Evolutionary conservation across 2,329 filamentous ascomycete genomes (phyloP).

Genomic region (Aspergillus nomiae): DNA sequence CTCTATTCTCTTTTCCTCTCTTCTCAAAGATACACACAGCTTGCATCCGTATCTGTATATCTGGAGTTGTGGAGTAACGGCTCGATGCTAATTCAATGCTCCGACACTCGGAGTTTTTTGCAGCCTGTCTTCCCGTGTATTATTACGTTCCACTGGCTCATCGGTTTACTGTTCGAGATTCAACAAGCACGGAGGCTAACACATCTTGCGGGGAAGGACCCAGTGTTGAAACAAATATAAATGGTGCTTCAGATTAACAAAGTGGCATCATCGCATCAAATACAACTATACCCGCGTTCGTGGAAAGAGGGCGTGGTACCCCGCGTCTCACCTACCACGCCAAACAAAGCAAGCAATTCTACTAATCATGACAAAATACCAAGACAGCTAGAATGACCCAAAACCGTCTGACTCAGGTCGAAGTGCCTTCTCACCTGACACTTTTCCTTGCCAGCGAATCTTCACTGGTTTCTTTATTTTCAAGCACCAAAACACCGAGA

Average conservation of each 20-base stretch:
- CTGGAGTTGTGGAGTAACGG: not conserved
- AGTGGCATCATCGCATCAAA: constrained; percentile 23
- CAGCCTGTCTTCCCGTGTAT: not conserved
- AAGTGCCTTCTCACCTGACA: constrained; percentile 1
- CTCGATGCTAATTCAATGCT: not conserved
- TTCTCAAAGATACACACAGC: not conserved
- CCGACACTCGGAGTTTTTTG: not conserved
- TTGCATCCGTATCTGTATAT: not conserved
- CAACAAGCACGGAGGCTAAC: not conserved
- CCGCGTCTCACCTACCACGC: constrained; percentile 9
- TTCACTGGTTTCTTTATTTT: not conserved
- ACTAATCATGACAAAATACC: constrained; percentile 19
- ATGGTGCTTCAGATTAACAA: constrained; percentile 24
- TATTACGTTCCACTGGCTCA: not conserved
- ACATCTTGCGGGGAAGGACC: not conserved
- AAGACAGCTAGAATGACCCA: constrained; percentile 11
- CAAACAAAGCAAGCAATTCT: constrained; percentile 15
- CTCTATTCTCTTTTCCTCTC: not conserved
- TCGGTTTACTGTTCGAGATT: not conserved
- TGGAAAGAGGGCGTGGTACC: constrained; percentile 7
- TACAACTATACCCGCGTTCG: constrained; percentile 17
- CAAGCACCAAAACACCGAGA: not conserved
- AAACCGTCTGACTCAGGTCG: not conserved
- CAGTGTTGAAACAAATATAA: constrained; percentile 1
- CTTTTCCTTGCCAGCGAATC: not conserved